Evolutionary conservation across 163 green algal genomes (phyloP).

Genomic region (Scenedesmus sp.): DNA sequence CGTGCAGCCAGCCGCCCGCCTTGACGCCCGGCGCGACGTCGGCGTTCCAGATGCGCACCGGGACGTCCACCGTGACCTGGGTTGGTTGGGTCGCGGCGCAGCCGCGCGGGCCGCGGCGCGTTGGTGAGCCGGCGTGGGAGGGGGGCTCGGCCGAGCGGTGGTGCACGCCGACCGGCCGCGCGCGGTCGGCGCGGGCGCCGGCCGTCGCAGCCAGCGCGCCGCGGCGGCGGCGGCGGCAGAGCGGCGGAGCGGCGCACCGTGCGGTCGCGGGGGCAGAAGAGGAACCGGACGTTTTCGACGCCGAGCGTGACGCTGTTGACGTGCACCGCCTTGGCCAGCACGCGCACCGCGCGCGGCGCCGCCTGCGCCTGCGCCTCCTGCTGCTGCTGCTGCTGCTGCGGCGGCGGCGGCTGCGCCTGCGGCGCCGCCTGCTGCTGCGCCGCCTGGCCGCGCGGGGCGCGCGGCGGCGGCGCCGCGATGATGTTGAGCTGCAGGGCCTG

Average conservation of each 20-base stretch:
- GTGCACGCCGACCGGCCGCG: too few species aligned
- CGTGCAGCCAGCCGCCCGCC: slow-evolving; percentile 36
- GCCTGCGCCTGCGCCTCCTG: slow-evolving; percentile 14
- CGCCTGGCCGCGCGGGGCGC: too few species aligned
- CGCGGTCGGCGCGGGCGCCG: too few species aligned
- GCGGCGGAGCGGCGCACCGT: too few species aligned
- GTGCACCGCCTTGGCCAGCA: slow-evolving; percentile 31
- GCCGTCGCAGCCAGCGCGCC: too few species aligned
- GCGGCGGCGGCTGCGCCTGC: neutral
- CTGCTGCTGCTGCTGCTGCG: neutral
- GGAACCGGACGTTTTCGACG: slow-evolving; percentile 35
- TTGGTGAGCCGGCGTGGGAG: too few species aligned
- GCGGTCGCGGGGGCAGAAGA: too few species aligned
- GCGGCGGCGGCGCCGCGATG: neutral
- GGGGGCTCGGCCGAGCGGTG: too few species aligned
- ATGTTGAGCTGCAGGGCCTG: slow-evolving; percentile 35
- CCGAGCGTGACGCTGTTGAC: slow-evolving; percentile 23
- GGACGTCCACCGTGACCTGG: slow-evolving; percentile 7
- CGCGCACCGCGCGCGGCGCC: neutral
- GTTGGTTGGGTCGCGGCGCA: neutral
- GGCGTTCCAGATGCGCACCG: slow-evolving; percentile 20
- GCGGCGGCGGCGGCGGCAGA: neutral
- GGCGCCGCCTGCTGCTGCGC: slow-evolving; percentile 21
- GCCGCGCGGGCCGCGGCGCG: too few species aligned
- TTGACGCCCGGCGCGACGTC: slow-evolving; percentile 29